Evolutionary conservation across 2,329 filamentous ascomycete genomes (phyloP), one percentile per base, ranked within the genome.

Genomic region (Leptodontidium sp.): DNA sequence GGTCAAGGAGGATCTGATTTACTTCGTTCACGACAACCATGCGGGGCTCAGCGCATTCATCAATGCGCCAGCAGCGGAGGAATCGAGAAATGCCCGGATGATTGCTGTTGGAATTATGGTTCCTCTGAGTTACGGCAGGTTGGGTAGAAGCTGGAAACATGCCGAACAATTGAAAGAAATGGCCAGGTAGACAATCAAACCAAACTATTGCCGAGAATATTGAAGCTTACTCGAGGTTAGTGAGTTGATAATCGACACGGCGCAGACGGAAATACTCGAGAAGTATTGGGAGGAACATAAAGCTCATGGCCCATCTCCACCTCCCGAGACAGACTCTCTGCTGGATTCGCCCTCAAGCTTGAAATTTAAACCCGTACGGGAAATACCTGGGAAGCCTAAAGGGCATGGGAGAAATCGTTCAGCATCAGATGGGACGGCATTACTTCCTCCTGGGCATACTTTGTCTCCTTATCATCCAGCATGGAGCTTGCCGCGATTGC

Each of bases 21-120:
- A 98, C 83, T 99, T 98, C 79, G 90, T 97, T 53, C 94, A 98
- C 77, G 90, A 88, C 70, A 83, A 88, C 59, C 91, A 94, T 82
- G 94, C 94, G 5, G 96, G 96, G 35, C 85, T 98, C 74, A 97
- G 94, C 82, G 94, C 94, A 35, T 99, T 98, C 79, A 85, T 96
- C 78, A 97, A 97, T 79, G 88, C 87, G 72, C 91, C 92, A 2
- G 94, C 93, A 61, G 89, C 91, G 15, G 92, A 93, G 74, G 89
- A 88, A 64, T 88, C 93, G 64, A 91, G 96, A 69, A 93, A 97
- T 84, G 96, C 96, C 61, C 89, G 92, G 75, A 98, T 99, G 89
- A 90, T 98, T 71, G 92, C 95, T 15, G 93, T 98, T 0, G 96
- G 96, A 50, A 88, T 95, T 35, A 83, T 99, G 73, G 94, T 98